phyloP scores from a whole-genome alignment of 495 filamentous ascomycete species.

The Rhypophila decipiens region DNA sequence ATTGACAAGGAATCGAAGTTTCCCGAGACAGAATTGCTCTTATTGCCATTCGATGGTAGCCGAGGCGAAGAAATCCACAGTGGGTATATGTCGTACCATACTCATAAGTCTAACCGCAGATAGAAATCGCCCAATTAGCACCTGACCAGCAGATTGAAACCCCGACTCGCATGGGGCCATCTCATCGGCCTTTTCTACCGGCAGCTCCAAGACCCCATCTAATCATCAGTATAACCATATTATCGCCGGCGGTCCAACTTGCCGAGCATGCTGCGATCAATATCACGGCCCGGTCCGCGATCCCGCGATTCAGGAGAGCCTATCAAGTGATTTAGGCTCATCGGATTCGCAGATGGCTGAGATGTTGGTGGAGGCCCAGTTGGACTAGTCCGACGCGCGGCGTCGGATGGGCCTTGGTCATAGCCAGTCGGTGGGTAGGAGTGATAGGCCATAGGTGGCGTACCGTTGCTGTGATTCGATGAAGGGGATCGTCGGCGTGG shows the following conservation, averaged over 20 bases:
- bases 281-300: conserved; percentile 20
- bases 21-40: not conserved
- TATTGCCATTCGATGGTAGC: no score
- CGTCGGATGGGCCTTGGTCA: conserved; percentile 16
- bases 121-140: not conserved
- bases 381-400: conserved; percentile 23
- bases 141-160: not conserved
- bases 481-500: conserved; percentile 40
- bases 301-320: conserved; percentile 6
- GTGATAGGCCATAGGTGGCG: conserved; percentile 26
- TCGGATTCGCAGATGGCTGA: conserved; percentile 12
- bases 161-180: not conserved
- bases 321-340: conserved; percentile 42
- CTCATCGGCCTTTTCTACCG: no score
- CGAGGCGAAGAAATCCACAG: not conserved
- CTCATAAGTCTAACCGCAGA: no score
- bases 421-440: conserved; percentile 20
- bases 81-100: not conserved
- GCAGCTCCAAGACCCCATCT: no score
- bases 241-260: conserved; percentile 16
- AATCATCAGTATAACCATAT: not conserved
- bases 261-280: conserved; percentile 41
- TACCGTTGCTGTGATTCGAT: conserved; percentile 34
- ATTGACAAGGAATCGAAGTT: no score
- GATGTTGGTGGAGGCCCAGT: conserved; percentile 6